Conservation (phyloP, 495 filamentous ascomycete genomes). For the Chlorociboria aeruginascens region DNA sequence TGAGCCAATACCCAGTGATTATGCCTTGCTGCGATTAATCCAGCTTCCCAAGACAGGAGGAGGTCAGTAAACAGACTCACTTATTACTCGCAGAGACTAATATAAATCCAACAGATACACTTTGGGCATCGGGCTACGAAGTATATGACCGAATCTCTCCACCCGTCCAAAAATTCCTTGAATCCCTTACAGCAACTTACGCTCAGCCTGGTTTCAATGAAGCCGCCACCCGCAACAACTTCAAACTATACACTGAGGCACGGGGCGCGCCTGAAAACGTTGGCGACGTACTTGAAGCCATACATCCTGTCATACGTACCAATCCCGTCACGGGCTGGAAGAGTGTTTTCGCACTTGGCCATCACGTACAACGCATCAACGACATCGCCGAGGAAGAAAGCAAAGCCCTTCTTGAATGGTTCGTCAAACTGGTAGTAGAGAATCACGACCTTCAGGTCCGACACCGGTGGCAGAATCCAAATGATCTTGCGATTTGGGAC, state of each 20-base stretch:
- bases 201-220: constrained; percentile 47
- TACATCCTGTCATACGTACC: constrained; percentile 67
- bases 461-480: constrained; percentile 46
- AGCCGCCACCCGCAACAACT: constrained; percentile 40
- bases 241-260: constrained; percentile 38
- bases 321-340: constrained; percentile 80
- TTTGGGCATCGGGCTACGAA: constrained; percentile 69
- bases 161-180: constrained; percentile 50
- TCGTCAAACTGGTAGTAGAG: constrained; percentile 50
- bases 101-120: constrained; percentile 29
- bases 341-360: constrained; percentile 55
- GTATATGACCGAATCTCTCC: constrained; percentile 61
- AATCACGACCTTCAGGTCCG: constrained; percentile 75
- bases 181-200: constrained; percentile 55
- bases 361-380: constrained; percentile 52
- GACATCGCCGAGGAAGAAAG: constrained; percentile 52
- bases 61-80: constrained; percentile 19
- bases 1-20: constrained; percentile 54
- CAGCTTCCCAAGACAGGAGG: constrained; percentile 57
- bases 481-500: constrained; percentile 72
- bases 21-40: constrained; percentile 47
- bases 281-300: constrained; percentile 45
- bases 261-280: constrained; percentile 61
- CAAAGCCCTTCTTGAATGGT: constrained; percentile 44
- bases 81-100: background rate